Evolutionary conservation across 78 protist species (phyloP), one percentile per base, ranked within the genome.

Genomic region (Kipferlia bialata): DNA sequence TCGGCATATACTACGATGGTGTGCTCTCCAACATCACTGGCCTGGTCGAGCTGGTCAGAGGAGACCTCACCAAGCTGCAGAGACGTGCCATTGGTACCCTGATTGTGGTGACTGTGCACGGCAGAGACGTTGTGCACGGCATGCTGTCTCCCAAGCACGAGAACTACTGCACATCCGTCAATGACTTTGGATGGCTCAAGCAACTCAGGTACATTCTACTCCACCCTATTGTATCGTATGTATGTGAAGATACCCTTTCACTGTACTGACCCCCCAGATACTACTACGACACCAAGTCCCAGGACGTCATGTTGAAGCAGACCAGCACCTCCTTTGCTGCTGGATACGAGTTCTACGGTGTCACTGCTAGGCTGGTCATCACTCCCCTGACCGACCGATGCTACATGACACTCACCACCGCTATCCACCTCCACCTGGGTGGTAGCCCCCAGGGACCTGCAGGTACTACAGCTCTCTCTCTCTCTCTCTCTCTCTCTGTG

Each of bases 161-260:
- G 32, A 37, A 6, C 17, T 34, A 57, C 18, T 16, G 18, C 45
- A 0, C 31, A 16, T 5, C 24, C 26, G 24, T 33, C 36, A 45
- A 41, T 16, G 82, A 69, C 79, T 88, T 88, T 39, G 85, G 68
- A 37, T 88, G 93, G 93, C 15, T 58, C 59, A 15, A 0, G 57
- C 93, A 88, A 53, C 82, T 88, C 44, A 83, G 87, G 6, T 88
- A n/a, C n/a, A n/a, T n/a, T n/a, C n/a, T n/a, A n/a, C n/a, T n/a
- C n/a, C n/a, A n/a, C n/a, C n/a, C n/a, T n/a, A n/a, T n/a, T n/a
- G n/a, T n/a, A n/a, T n/a, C n/a, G n/a, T n/a, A n/a, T n/a, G n/a
- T n/a, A n/a, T n/a, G n/a, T n/a, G n/a, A n/a, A n/a, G n/a, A n/a
- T n/a, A n/a, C n/a, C n/a, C n/a, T n/a, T n/a, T n/a, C n/a, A n/a